Conservation (phyloP, 305 asterid genomes). For the Fraxinus floribunda region DNA sequence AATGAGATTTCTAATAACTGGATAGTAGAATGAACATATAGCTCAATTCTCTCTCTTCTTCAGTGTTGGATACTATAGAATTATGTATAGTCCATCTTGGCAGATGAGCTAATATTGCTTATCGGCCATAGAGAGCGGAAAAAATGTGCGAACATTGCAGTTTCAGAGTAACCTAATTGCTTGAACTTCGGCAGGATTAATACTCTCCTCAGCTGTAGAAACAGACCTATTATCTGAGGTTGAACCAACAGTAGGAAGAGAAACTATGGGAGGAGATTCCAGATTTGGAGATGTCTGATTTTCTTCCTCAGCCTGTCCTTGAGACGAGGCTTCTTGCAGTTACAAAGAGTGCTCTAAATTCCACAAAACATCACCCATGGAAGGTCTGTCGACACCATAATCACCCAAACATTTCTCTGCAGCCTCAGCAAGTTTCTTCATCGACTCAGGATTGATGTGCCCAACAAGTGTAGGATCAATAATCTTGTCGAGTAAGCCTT, state of each 20-base stretch:
- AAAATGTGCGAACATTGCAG: constrained; percentile 71
- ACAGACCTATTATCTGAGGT: constrained; percentile 26
- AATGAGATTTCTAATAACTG: neutral
- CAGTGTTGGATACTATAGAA: too few species aligned
- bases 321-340: constrained; percentile 47
- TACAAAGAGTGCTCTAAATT: constrained; percentile 38
- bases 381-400: constrained; percentile 43
- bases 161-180: constrained; percentile 65
- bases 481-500: constrained; percentile 41
- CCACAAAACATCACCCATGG: constrained; percentile 48
- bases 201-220: constrained; percentile 27
- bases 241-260: constrained; percentile 14
- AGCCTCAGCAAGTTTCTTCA: constrained; percentile 41
- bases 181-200: constrained; percentile 36
- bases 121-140: constrained; percentile 60
- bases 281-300: constrained; percentile 14
- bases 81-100: too few species aligned
- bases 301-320: constrained; percentile 57
- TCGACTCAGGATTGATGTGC: constrained; percentile 32
- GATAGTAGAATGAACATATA: neutral
- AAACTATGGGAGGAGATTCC: constrained; percentile 21
- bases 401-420: constrained; percentile 42
- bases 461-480: constrained; percentile 20
- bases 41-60: neutral
- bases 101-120: neutral